These are phyloP conservation scores for Spizellomyces sp. DNA, from an alignment of 192 early-diverging fungal species.

Conservation along the genomic window DNA sequence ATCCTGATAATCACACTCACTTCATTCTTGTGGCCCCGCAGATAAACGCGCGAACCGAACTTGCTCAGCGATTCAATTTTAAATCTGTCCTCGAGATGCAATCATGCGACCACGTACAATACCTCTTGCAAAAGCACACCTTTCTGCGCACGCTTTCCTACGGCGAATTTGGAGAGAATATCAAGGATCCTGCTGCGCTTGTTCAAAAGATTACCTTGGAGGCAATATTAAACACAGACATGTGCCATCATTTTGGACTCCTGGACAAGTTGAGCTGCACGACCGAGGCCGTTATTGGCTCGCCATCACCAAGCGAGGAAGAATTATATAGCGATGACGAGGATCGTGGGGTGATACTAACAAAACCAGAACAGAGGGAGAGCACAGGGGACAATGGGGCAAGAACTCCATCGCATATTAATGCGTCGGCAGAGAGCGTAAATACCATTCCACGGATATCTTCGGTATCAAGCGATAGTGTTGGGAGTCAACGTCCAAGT, in stretches of 20 bases:
- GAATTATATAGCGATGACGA: constrained; percentile 4
- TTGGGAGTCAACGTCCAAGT: not conserved
- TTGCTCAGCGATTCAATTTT: constrained; percentile 74
- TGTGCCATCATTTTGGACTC: constrained; percentile 82
- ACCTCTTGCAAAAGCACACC: constrained; percentile 74
- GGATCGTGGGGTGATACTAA: not conserved
- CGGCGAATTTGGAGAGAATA: not conserved
- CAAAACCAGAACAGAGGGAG: not conserved
- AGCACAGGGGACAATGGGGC: not conserved
- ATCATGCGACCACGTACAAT: constrained; percentile 75
- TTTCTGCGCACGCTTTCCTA: constrained; percentile 49
- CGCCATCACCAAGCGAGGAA: constrained; percentile 6
- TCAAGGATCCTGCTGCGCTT: constrained; percentile 22
- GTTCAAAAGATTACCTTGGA: constrained; percentile 58
- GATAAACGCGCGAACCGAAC: constrained; percentile 78
- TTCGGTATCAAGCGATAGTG: not conserved
- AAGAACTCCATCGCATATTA: not conserved
- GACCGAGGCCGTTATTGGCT: constrained; percentile 28
- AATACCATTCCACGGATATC: not conserved
- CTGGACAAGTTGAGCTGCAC: constrained; percentile 51
- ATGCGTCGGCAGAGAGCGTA: not conserved
- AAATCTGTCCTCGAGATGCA: constrained; percentile 85
- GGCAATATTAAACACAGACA: constrained; percentile 89
- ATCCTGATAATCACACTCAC: constrained; percentile 12
- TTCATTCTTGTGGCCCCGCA: constrained; percentile 62